phyloP scores from a whole-genome alignment of 73 alveolate species.

The Paramecium biaurelia region DNA sequence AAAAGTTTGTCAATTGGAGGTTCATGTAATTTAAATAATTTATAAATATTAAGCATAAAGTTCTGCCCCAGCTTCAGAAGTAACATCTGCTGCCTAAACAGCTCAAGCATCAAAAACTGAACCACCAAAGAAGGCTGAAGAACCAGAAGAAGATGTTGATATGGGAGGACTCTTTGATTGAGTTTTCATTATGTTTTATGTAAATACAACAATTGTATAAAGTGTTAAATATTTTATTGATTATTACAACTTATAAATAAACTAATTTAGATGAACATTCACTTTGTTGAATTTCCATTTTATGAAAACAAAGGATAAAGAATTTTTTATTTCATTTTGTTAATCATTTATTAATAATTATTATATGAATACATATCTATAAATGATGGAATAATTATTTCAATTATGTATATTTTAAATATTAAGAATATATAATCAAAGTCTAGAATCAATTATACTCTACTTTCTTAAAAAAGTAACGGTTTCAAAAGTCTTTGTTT shows the following conservation, averaged over 20 bases:
- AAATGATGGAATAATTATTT: too few relatives aligned
- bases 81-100: background rate
- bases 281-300: too few relatives aligned
- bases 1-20: background rate
- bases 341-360: too few relatives aligned
- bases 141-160: slow-evolving; percentile 92
- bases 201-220: background rate
- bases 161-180: slow-evolving; percentile 92
- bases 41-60: background rate
- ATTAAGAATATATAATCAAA: background rate
- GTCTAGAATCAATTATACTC: background rate
- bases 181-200: background rate
- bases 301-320: too few relatives aligned
- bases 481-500: background rate
- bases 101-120: background rate
- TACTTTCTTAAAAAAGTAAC: background rate
- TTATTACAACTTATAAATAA: too few relatives aligned
- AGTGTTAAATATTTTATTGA: background rate
- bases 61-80: background rate
- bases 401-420: too few relatives aligned
- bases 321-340: too few relatives aligned
- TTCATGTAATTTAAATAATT: background rate
- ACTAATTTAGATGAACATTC: too few relatives aligned
- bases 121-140: slow-evolving; percentile 45
- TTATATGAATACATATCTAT: too few relatives aligned